phyloP scores from a whole-genome alignment of 805 yeast species.

The Kodamaea restingae region DNA sequence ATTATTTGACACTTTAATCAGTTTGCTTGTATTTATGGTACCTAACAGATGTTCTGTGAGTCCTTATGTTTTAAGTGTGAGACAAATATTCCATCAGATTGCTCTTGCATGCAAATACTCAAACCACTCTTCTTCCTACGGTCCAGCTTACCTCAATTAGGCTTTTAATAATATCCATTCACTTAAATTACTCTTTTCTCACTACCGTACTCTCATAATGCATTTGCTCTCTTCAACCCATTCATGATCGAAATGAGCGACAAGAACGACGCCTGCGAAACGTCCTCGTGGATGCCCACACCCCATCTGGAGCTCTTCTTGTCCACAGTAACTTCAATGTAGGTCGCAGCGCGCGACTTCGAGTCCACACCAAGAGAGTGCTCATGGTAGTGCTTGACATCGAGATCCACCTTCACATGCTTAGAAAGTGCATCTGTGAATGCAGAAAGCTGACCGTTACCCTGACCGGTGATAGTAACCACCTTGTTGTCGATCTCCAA shows the following conservation, averaged over 20 bases:
- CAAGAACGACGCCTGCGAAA: constrained; percentile 76
- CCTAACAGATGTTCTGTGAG: too few species aligned
- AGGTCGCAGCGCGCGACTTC: constrained; percentile 72
- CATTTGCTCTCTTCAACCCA: constrained; percentile 25
- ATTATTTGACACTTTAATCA: too few species aligned
- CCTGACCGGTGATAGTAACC: constrained; percentile 50
- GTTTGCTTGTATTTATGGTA: too few species aligned
- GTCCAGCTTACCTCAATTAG: too few species aligned
- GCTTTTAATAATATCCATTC: too few species aligned
- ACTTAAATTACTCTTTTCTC: too few species aligned
- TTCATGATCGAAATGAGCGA: constrained; percentile 66
- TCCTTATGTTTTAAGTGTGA: too few species aligned
- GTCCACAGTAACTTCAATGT: constrained; percentile 34
- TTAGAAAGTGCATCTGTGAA: constrained; percentile 58
- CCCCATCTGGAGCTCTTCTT: constrained; percentile 62
- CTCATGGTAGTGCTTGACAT: constrained; percentile 69
- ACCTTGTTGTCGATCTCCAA: constrained; percentile 44
- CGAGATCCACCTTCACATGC: constrained; percentile 46
- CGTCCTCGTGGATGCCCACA: constrained; percentile 88
- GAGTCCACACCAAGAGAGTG: constrained; percentile 78
- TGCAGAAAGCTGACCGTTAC: constrained; percentile 83
- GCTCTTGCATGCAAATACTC: too few species aligned
- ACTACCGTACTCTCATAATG: neutral
- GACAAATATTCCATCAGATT: too few species aligned
- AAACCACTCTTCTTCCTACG: too few species aligned